These are phyloP conservation scores for Blastobotrys buckinghamii DNA, from an alignment of 1,139 yeast species.

Conservation along the genomic window DNA sequence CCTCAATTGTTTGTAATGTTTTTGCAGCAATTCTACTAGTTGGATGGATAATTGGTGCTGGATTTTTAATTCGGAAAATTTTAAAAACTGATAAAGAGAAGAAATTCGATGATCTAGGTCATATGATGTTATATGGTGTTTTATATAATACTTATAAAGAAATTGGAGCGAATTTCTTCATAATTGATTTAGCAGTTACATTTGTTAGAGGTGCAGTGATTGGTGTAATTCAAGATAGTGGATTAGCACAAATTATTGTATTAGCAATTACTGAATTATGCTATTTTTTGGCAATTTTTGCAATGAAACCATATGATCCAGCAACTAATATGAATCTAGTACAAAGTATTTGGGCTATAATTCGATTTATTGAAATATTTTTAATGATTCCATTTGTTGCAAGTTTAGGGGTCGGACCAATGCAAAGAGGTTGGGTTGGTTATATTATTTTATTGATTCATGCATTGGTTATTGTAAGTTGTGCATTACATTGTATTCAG, in stretches of 20 bases:
- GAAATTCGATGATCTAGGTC: constrained; percentile 28
- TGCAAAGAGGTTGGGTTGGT: constrained; percentile 32
- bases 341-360: constrained; percentile 19
- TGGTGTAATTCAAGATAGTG: constrained; percentile 34
- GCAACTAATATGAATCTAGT: constrained; percentile 31
- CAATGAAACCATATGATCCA: constrained; percentile 28
- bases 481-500: constrained; percentile 29
- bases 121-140: constrained; percentile 30
- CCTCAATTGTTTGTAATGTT: constrained; percentile 25
- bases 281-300: constrained; percentile 21
- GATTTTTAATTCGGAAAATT: constrained; percentile 18
- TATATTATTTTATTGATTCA: constrained; percentile 32
- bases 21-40: constrained; percentile 29
- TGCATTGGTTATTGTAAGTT: constrained; percentile 27
- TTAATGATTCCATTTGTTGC: constrained; percentile 30
- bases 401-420: constrained; percentile 20
- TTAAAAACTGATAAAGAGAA: constrained; percentile 16
- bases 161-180: constrained; percentile 19
- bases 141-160: constrained; percentile 27
- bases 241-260: constrained; percentile 33
- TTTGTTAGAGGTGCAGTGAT: constrained; percentile 31
- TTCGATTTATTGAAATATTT: constrained; percentile 26
- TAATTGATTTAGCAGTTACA: constrained; percentile 22
- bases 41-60: constrained; percentile 26
- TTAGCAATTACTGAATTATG: constrained; percentile 29